Evolutionary conservation across 192 early-diverging fungal genomes (phyloP).

Genomic region (Diversispora epigaea): DNA sequence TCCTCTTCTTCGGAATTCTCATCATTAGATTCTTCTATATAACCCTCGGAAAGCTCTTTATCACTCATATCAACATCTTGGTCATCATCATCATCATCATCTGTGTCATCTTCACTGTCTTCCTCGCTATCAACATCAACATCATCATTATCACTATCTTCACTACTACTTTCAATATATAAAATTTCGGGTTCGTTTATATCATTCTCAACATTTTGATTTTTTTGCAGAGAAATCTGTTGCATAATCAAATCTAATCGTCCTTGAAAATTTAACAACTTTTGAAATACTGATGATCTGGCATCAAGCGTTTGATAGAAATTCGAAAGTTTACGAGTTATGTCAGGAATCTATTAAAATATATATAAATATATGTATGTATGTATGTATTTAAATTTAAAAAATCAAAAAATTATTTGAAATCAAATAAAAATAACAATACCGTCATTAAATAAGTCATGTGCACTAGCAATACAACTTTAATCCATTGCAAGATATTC

Average conservation of each 20-base stretch:
- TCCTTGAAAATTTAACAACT: conserved; percentile 49
- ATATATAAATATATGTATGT: not conserved
- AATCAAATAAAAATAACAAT: not conserved
- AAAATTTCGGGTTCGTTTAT: conserved; percentile 45
- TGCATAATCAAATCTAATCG: conserved; percentile 54
- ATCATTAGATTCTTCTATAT: not conserved
- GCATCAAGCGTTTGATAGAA: conserved; percentile 54
- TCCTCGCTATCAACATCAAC: conserved; percentile 35
- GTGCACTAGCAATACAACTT: conserved; percentile 49
- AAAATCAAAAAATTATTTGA: not conserved
- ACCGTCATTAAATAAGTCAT: conserved; percentile 60
- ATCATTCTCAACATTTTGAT: conserved; percentile 37
- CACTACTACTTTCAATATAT: conserved; percentile 44
- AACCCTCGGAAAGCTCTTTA: conserved; percentile 22
- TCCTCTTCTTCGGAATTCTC: not conserved
- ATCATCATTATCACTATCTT: conserved; percentile 38
- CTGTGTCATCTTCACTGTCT: conserved; percentile 26
- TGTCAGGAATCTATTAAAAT: conserved; percentile 39
- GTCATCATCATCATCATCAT: conserved; percentile 25
- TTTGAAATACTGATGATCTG: conserved; percentile 47
- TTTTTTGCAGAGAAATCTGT: conserved; percentile 47
- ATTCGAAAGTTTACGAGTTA: conserved; percentile 50
- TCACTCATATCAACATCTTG: conserved; percentile 29
- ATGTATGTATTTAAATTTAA: not conserved
- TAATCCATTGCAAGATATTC: conserved; percentile 53